A percentile compares a stretch with the other conserved stretches of the same genome.
phyloP scores from a whole-genome alignment of 495 filamentous ascomycete genomes.

The Aspergillus bridgeri region DNA sequence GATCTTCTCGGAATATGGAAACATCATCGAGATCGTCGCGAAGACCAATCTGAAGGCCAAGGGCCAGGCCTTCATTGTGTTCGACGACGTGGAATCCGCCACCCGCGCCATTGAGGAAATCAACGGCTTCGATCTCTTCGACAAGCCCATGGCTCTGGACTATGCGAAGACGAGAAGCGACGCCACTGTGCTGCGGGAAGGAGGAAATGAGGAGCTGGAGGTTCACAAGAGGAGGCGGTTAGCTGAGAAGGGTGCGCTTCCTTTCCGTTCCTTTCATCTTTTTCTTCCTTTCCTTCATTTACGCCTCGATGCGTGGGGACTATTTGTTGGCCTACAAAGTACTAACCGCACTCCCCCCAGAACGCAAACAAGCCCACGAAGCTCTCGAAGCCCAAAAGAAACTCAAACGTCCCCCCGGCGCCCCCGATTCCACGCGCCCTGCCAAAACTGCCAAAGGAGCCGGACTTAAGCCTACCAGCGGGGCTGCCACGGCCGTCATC shows the following conservation, averaged over 20 bases:
- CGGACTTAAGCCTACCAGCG: constrained; percentile 76
- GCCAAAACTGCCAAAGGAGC: constrained; percentile 71
- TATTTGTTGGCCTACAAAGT: not conserved
- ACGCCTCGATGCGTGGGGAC: no score
- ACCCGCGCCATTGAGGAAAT: constrained; percentile 80
- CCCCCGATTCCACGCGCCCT: constrained; percentile 54
- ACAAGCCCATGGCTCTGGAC: constrained; percentile 85
- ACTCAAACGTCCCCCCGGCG: constrained; percentile 67
- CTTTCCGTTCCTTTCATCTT: not conserved
- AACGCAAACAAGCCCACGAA: constrained; percentile 87
- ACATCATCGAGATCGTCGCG: constrained; percentile 84
- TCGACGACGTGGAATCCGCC: constrained; percentile 73
- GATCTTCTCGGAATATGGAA: constrained; percentile 90
- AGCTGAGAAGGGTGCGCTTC: constrained; percentile 84
- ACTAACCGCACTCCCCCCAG: constrained; percentile 40
- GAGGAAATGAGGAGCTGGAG: constrained; percentile 80
- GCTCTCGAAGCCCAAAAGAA: constrained; percentile 78
- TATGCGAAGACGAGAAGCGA: constrained; percentile 86
- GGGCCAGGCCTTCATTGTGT: constrained; percentile 96
- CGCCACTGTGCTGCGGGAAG: constrained; percentile 70
- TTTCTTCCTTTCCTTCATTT: constrained; percentile 6
- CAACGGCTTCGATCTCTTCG: constrained; percentile 91
- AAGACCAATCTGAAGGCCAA: constrained; percentile 91
- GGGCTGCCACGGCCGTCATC: constrained; percentile 68
- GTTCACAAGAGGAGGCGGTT: constrained; percentile 78